Conservation (phyloP, 768 basidiomycete genomes). For the Russula sp. region DNA sequence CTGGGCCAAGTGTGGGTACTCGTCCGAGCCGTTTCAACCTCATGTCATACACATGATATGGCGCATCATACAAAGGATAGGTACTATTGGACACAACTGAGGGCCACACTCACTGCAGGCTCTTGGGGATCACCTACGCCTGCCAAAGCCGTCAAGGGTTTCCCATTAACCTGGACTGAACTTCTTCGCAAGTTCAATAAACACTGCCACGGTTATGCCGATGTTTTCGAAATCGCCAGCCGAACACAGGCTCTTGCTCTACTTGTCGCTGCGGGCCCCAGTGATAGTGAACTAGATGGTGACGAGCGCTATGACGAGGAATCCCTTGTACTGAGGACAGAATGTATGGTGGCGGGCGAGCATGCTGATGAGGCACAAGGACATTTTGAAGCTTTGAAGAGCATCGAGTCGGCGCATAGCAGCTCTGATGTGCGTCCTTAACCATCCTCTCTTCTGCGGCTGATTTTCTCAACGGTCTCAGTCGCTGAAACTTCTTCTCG, state of each 20-base stretch:
- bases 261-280: conserved; percentile 37
- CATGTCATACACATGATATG: conserved; percentile 28
- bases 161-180: conserved; percentile 63
- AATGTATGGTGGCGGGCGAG: conserved; percentile 10
- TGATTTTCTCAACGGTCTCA: conserved; percentile 29
- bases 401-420: conserved; percentile 16
- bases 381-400: conserved; percentile 15
- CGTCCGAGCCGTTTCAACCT: too few relatives aligned
- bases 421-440: conserved; percentile 43
- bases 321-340: conserved; percentile 10
- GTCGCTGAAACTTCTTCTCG: conserved; percentile 63
- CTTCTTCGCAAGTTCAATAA: conserved; percentile 84
- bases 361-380: conserved; percentile 16
- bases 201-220: conserved; percentile 58
- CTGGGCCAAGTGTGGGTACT: too few relatives aligned
- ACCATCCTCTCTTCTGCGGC: conserved; percentile 8
- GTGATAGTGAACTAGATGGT: conserved; percentile 44
- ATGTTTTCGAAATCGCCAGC: conserved; percentile 59
- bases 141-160: conserved; percentile 52
- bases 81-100: conserved; percentile 75
- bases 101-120: conserved; percentile 63
- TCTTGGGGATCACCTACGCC: conserved; percentile 61
- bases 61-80: conserved; percentile 50
- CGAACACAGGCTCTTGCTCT: conserved; percentile 61
- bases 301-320: conserved; percentile 46